Base-by-base conservation (phyloP, 2,329 filamentous ascomycete genomes). In the Calonectria pauciramosa region DNA sequence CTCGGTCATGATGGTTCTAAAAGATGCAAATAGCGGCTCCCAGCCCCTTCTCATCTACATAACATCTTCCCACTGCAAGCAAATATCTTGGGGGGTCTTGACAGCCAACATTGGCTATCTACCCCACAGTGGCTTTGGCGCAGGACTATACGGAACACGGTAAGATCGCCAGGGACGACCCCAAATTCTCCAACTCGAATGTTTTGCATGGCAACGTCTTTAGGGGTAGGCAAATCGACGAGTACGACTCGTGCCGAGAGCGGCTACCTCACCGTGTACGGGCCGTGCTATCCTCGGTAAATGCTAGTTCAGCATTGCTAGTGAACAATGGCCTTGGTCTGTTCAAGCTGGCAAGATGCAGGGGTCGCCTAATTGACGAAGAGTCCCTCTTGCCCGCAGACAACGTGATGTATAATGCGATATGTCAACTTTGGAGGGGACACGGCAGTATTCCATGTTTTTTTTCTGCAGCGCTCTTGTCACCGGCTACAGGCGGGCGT, bases 221-320 rank as follows among this genome's bases (percentile, higher is more conserved):
- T 41, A 32, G 23, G 56, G 34, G 38, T 18, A 16, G 56, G 56
- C 36, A 63, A 41, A 41, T 63, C 56, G 23, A 7, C 38, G 16
- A 16, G 34, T 63, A 41, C 56, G 56, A 63, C n/a, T 63, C 56
- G 56, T 63, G 23, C 36, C n/a, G 36, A 13, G 26, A 41, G 56
- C 23, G 52, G 52, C 52, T 56, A 41, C n/a, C 36, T 28, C 23
- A 63, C 3, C 30, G 52, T n/a, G 18, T 13, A 5, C 20, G 23
- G 41, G 56, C 56, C 56, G 56, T 41, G n/a, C 41, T 63, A 63
- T 63, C 56, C 56, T 63, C 56, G 56, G 56, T 28, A 63, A 63
- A 41, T 28, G 23, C 34, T 11, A 26, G 28, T 20, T 5, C 52
- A 34, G 7, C 16, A 34, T 32, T 56, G 9, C 30, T 16, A 56